Conservation (phyloP, 176 grass and related monocot genomes). For the Aegilops bicornis region DNA sequence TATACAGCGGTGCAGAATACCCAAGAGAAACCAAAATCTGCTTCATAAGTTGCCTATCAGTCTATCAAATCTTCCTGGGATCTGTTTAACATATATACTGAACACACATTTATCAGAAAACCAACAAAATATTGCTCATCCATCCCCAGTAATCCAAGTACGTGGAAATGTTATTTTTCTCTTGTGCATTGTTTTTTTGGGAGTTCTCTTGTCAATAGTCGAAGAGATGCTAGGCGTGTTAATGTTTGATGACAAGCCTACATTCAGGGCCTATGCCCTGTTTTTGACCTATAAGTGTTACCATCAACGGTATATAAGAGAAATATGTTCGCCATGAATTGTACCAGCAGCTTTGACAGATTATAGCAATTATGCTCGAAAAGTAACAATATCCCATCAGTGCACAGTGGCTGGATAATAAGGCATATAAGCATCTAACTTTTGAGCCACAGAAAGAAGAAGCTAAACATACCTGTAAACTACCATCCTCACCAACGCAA, state of each 20-base stretch:
- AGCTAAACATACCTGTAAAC: conserved; percentile 59
- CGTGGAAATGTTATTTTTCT: neutral
- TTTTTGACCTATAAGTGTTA: neutral
- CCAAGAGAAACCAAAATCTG: neutral
- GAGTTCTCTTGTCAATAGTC: neutral
- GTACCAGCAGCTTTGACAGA: neutral
- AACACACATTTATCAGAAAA: conserved; percentile 36
- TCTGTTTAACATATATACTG: no score
- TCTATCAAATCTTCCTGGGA: no score
- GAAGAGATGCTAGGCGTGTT: neutral
- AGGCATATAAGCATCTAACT: conserved; percentile 7
- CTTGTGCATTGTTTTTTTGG: conserved; percentile 25
- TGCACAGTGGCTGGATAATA: neutral
- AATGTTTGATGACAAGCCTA: neutral
- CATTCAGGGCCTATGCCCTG: neutral
- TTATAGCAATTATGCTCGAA: neutral
- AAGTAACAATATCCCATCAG: neutral
- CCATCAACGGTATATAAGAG: neutral
- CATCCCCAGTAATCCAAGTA: neutral
- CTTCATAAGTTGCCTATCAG: no score
- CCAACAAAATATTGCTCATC: neutral
- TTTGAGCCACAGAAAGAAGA: neutral
- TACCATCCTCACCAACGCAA: conserved; percentile 67
- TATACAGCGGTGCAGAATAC: neutral
- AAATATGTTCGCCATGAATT: neutral